Evolutionary conservation across 2,329 filamentous ascomycete species (phyloP).

Genomic region (Aspergillus caelatus): DNA sequence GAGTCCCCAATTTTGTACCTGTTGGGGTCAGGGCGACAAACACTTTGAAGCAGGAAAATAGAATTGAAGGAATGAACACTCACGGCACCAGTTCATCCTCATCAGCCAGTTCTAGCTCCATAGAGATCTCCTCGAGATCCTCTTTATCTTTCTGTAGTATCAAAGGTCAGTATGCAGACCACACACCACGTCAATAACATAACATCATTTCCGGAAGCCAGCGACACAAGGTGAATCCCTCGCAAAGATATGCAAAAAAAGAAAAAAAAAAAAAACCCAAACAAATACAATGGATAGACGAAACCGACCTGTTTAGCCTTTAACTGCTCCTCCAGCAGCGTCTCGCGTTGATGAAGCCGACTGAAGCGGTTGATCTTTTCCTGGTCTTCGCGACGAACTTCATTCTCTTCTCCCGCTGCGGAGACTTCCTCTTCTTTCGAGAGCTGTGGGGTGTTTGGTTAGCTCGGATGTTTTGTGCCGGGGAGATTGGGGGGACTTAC

Average conservation of each 20-base stretch:
- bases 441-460: conserved; percentile 60
- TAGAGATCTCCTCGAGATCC: conserved; percentile 89
- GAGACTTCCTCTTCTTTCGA: conserved; percentile 87
- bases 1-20: conserved; percentile 97
- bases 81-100: conserved; percentile 93
- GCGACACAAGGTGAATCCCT: too few species aligned
- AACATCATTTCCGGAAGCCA: not conserved
- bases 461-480: not conserved
- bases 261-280: too few species aligned
- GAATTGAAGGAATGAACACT: conserved; percentile 37
- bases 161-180: not conserved
- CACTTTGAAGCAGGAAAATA: not conserved
- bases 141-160: conserved; percentile 88
- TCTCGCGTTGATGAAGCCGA: conserved; percentile 84
- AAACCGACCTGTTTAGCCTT: conserved; percentile 67
- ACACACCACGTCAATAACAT: not conserved
- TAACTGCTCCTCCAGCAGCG: conserved; percentile 76
- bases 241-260: not conserved
- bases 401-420: conserved; percentile 75
- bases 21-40: conserved; percentile 15
- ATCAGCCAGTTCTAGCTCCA: conserved; percentile 89
- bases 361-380: conserved; percentile 99
- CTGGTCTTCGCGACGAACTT: conserved; percentile 95
- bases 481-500: conserved; percentile 40
- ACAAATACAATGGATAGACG: not conserved